Evolutionary conservation across 371 early-diverging fungal species (phyloP).

Genomic region (Mucor irregularis): DNA sequence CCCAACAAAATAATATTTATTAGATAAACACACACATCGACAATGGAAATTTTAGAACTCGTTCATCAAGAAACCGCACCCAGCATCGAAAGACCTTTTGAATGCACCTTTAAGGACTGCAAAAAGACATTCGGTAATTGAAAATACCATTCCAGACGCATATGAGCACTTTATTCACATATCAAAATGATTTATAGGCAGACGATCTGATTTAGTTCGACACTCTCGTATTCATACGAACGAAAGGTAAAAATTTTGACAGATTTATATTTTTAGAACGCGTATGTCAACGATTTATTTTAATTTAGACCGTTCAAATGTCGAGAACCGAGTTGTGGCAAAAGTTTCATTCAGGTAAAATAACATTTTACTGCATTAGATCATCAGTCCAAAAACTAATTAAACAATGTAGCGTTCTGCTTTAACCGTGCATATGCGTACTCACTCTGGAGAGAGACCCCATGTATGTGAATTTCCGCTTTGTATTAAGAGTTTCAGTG

Average conservation of each 20-base stretch:
- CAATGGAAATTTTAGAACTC: slow-evolving; percentile 70
- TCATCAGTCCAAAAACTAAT: slow-evolving; percentile 6
- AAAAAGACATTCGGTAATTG: slow-evolving; percentile 62
- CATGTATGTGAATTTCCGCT: slow-evolving; percentile 24
- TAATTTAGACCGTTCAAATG: slow-evolving; percentile 67
- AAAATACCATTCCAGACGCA: not conserved
- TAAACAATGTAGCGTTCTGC: slow-evolving; percentile 61
- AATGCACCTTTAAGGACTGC: slow-evolving; percentile 65
- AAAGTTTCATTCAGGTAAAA: slow-evolving; percentile 73
- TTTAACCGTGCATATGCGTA: slow-evolving; percentile 61
- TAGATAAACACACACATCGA: not conserved
- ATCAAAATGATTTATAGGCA: slow-evolving; percentile 21
- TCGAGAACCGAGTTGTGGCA: slow-evolving; percentile 64
- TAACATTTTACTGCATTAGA: not conserved
- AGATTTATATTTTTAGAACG: not conserved
- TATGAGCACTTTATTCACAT: not conserved
- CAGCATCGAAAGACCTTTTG: slow-evolving; percentile 51
- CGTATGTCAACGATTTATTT: not conserved
- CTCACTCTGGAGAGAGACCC: slow-evolving; percentile 30
- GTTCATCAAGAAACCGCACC: slow-evolving; percentile 54
- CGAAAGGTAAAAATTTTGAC: slow-evolving; percentile 39
- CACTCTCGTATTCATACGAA: slow-evolving; percentile 81
- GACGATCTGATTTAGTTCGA: slow-evolving; percentile 75
- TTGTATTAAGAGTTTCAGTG: slow-evolving; percentile 28
- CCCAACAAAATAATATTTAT: not conserved